A percentile compares a stretch with the other conserved stretches of the same genome.
Conservation (phyloP, 306 rosid species). For the Alnus glutinosa region DNA sequence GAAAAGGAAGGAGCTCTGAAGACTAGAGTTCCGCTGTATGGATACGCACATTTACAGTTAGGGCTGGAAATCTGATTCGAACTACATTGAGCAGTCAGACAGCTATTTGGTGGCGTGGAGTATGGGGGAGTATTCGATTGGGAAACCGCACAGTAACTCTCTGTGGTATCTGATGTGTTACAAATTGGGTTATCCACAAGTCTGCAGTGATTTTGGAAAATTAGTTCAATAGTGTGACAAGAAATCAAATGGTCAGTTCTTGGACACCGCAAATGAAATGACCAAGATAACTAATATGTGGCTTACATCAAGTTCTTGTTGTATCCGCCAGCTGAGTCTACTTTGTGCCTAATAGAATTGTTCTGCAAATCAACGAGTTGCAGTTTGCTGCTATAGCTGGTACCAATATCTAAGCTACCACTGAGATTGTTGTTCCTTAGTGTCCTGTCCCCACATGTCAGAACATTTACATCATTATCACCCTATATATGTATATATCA, state of each 20-base stretch:
- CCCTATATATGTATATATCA: not conserved
- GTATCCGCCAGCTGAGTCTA: not conserved
- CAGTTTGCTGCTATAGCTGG: conserved; percentile 3
- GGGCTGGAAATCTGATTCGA: conserved; percentile 48
- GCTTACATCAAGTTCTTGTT: conserved; percentile 30
- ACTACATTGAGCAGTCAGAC: conserved; percentile 40
- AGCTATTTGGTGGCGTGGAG: conserved; percentile 31
- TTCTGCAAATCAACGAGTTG: conserved; percentile 25
- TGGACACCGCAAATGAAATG: not conserved
- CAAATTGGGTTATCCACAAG: conserved; percentile 59
- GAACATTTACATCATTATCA: not conserved
- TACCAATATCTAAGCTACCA: conserved; percentile 28
- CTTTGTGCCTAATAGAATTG: not conserved
- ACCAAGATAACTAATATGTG: too few relatives aligned
- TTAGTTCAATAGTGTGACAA: not conserved
- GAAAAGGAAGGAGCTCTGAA: conserved; percentile 68
- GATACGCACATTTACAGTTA: conserved; percentile 66
- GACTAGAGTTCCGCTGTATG: conserved; percentile 54
- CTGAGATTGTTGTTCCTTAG: conserved; percentile 35
- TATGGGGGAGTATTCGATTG: conserved; percentile 20
- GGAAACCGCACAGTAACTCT: conserved; percentile 41
- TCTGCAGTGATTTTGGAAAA: conserved; percentile 30
- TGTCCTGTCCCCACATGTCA: conserved; percentile 21
- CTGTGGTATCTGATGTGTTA: conserved; percentile 10
- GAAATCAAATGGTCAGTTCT: too few relatives aligned